A percentile compares a stretch with the other conserved stretches of the same genome.
These are phyloP conservation scores for Trichoderma afroharzianum DNA, from an alignment of 2,329 filamentous ascomycete species.

Conservation along the genomic window DNA sequence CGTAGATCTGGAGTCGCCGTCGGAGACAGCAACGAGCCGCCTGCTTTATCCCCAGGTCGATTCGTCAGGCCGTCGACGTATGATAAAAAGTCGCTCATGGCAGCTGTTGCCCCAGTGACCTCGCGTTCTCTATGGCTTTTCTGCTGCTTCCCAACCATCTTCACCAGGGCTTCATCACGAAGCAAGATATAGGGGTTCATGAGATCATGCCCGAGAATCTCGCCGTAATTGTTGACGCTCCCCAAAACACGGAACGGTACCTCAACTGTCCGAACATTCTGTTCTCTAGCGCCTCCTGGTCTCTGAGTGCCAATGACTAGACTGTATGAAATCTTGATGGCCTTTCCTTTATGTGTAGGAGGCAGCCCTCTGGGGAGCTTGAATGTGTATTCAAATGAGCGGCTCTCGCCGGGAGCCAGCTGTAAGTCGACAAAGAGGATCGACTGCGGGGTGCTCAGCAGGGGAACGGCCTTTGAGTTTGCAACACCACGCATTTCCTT, in stretches of 20 bases:
- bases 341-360: constrained; percentile 84
- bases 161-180: constrained; percentile 72
- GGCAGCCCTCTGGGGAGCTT: constrained; percentile 84
- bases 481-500: constrained; percentile 90
- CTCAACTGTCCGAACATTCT: constrained; percentile 86
- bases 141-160: constrained; percentile 34
- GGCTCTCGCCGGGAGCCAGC: constrained; percentile 83
- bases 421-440: constrained; percentile 92
- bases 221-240: constrained; percentile 83
- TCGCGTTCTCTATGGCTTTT: constrained; percentile 25
- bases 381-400: constrained; percentile 82
- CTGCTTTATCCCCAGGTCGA: constrained; percentile 50
- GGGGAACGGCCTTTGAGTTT: constrained; percentile 79
- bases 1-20: constrained; percentile 57
- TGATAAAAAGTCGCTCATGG: constrained; percentile 64
- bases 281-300: constrained; percentile 70
- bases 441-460: constrained; percentile 93
- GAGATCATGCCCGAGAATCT: constrained; percentile 87
- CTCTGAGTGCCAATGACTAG: constrained; percentile 89
- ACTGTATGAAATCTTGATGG: constrained; percentile 90
- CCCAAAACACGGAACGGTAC: constrained; percentile 90
- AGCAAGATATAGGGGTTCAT: constrained; percentile 92
- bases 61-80: constrained; percentile 75
- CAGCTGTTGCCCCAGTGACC: constrained; percentile 33
- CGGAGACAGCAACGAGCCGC: constrained; percentile 66